Base-by-base conservation (phyloP, 768 basidiomycete species). In the Lentinula aciculospora region DNA sequence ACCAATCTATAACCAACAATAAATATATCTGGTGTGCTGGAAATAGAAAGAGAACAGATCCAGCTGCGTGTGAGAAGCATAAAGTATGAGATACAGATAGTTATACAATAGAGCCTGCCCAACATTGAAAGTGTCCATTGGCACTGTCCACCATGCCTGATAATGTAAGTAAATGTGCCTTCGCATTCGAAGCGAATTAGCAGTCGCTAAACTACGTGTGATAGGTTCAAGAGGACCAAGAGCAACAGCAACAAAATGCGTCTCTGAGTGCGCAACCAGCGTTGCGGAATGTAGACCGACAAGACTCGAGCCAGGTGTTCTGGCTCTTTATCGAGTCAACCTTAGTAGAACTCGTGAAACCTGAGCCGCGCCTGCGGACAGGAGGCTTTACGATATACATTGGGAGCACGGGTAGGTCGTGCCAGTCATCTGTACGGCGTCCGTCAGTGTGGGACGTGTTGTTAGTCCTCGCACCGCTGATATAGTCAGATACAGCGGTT, bases 361-460 rank as follows among this genome's bases (percentile, higher is more conserved):
- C 56, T n/a, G 44, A 45, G 15, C 56, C 56, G 27, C 45, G 56
- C 46, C 56, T 46, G 44, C 54, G 40, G 15, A 37, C 31, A 39
- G 40, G 29, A 34, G 56, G 29, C 53, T 36, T 51, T n/a, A 47
- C 27, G 28, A 42, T 58, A 29, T 40, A 53, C 32, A 59, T 66
- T n/a, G 54, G 59, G 28, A 57, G 63, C 62, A 58, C 64, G 62
- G 71, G 56, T 37, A 68, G 27, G 66, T 64, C 39, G 64, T 66
- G 62, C 59, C 59, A 58, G 62, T 65, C 53, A 56, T 57, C 46
- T 34, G 36, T 36, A n/a, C 25, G 54, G 32, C 42, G 40, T 45
- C 40, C 44, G 21, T 46, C 56, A 23, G 29, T 48, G 34, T 48
- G 44, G 7, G 45, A 57, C n/a, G 44, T 47, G 15, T 47, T 46